These are phyloP conservation scores for Glebionis coronaria DNA, from an alignment of 129 eudicot species.

Conservation along the genomic window DNA sequence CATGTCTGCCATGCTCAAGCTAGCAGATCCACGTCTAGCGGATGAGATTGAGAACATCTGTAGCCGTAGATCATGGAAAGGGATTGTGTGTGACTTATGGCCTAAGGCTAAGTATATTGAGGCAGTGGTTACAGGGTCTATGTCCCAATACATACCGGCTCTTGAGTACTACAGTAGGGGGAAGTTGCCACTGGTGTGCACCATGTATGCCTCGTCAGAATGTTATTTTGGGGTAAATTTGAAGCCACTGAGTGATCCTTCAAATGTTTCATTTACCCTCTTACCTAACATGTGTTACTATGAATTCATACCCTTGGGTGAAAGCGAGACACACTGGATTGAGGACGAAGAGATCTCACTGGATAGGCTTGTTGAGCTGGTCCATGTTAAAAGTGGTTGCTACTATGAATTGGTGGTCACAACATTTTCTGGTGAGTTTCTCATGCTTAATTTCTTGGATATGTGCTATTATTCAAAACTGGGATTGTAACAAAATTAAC, in stretches of 20 bases:
- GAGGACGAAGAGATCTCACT: slow-evolving; percentile 61
- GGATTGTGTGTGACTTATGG: slow-evolving; percentile 77
- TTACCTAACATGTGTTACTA: slow-evolving; percentile 84
- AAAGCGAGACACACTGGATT: slow-evolving; percentile 38
- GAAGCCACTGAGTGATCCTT: slow-evolving; percentile 69
- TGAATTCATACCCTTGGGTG: slow-evolving; percentile 73
- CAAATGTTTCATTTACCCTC: slow-evolving; percentile 65
- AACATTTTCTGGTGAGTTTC: slow-evolving; percentile 68
- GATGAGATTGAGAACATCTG: slow-evolving; percentile 57
- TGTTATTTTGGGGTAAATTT: slow-evolving; percentile 84
- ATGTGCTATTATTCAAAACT: background rate
- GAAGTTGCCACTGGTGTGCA: slow-evolving; percentile 68
- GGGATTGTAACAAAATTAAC: no score
- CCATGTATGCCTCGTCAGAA: slow-evolving; percentile 90
- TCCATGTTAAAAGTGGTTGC: slow-evolving; percentile 55
- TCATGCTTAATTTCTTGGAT: background rate
- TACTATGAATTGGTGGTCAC: slow-evolving; percentile 83
- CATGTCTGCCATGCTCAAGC: slow-evolving; percentile 38
- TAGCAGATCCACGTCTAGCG: slow-evolving; percentile 53
- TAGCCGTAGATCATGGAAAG: slow-evolving; percentile 61
- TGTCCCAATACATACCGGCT: slow-evolving; percentile 83
- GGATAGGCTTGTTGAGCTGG: slow-evolving; percentile 56
- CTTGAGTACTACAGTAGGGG: slow-evolving; percentile 65
- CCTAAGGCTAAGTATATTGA: slow-evolving; percentile 83
- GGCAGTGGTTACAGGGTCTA: slow-evolving; percentile 87